Evolutionary conservation across 202 grass and related monocot genomes (phyloP).

Genomic region (Schoenoplectus triqueter): DNA sequence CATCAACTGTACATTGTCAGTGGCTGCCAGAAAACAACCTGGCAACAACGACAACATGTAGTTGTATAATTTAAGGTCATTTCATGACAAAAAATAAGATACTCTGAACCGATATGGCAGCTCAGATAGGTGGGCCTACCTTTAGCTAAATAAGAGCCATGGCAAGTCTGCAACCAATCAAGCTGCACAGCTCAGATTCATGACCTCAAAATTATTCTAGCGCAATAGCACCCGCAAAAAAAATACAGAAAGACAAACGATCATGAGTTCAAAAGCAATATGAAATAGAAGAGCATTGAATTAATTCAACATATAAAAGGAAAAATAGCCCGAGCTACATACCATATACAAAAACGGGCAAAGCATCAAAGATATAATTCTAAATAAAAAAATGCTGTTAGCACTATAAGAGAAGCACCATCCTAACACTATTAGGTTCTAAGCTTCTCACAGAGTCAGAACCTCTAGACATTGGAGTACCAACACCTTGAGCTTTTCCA

Average conservation of each 20-base stretch:
- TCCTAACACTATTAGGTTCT: conserved; percentile 22
- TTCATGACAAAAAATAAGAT: no score
- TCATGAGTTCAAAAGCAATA: neutral
- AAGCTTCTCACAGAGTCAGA: conserved; percentile 35
- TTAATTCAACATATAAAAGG: conserved; percentile 29
- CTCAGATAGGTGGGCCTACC: no score
- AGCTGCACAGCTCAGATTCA: neutral
- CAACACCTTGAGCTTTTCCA: conserved; percentile 18
- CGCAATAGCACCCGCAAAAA: neutral
- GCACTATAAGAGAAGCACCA: conserved; percentile 34
- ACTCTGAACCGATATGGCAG: no score
- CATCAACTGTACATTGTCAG: no score
- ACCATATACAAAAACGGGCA: conserved; percentile 34
- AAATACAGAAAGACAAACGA: neutral
- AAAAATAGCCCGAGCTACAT: conserved; percentile 2
- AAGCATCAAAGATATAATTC: conserved; percentile 11
- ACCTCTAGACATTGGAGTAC: conserved; percentile 9
- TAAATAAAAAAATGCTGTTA: conserved; percentile 30
- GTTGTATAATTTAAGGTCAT: no score
- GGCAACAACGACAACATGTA: no score
- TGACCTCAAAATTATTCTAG: neutral
- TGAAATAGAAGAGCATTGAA: conserved; percentile 17
- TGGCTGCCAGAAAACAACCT: no score
- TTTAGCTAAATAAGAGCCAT: no score
- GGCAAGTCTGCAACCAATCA: neutral